Evolutionary conservation across 2,329 filamentous ascomycete species (phyloP).

Genomic region (Aspergillus sp.): DNA sequence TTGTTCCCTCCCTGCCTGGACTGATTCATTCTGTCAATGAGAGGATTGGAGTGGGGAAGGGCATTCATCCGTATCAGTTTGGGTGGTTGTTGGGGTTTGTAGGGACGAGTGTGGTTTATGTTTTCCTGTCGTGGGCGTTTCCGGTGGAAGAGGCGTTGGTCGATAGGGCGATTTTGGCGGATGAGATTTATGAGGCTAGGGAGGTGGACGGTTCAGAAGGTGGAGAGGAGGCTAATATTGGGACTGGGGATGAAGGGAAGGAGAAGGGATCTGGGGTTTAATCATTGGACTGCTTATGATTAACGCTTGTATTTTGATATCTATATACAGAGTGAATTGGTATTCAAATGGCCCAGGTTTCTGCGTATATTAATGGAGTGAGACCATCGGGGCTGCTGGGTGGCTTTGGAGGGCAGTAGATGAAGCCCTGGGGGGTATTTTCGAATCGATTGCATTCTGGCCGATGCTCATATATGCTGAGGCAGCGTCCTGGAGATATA

Average conservation of each 20-base stretch:
- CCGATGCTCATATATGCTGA: no score
- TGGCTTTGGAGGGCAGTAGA: no score
- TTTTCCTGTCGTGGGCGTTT: constrained; percentile 48
- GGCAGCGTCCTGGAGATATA: no score
- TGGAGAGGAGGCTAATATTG: constrained; percentile 1
- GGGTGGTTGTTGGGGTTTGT: constrained; percentile 67
- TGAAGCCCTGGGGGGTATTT: no score
- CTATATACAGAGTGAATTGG: background rate
- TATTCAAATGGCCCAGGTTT: background rate
- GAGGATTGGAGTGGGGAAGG: constrained; percentile 42
- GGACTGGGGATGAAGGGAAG: background rate
- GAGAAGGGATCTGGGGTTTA: constrained; percentile 11
- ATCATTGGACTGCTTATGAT: background rate
- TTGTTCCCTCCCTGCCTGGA: constrained; percentile 59
- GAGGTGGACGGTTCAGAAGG: constrained; percentile 12
- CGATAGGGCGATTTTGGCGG: constrained; percentile 33
- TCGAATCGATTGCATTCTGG: no score
- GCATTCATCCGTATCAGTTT: constrained; percentile 61
- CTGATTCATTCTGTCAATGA: constrained; percentile 48
- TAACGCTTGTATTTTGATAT: background rate
- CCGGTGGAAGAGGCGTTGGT: constrained; percentile 55
- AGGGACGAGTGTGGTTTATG: constrained; percentile 57
- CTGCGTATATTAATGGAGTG: no score
- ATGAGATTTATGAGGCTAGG: constrained; percentile 35
- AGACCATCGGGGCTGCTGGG: no score